A percentile compares a stretch with the other conserved stretches of the same genome.
These are phyloP conservation scores for Erythrophleum fordii DNA, from an alignment of 306 rosid genomes.

Conservation along the genomic window DNA sequence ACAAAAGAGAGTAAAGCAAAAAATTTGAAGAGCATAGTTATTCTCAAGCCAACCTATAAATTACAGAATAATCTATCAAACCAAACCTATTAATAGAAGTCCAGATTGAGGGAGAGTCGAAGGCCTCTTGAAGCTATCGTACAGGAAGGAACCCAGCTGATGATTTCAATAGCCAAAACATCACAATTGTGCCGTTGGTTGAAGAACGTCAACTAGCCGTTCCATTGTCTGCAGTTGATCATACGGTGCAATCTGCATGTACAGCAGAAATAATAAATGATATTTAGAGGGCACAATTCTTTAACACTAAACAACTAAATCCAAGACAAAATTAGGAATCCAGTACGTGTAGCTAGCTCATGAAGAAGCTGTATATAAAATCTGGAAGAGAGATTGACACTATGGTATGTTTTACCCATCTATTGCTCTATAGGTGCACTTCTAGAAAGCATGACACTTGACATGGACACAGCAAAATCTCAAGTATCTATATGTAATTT, in stretches of 20 bases:
- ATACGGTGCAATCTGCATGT: conserved; percentile 87
- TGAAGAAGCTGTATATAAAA: not conserved
- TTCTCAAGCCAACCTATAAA: conserved; percentile 20
- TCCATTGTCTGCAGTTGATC: conserved; percentile 92
- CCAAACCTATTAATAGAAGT: not conserved
- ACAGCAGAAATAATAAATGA: conserved; percentile 18
- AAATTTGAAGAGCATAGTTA: conserved; percentile 2
- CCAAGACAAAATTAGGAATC: not conserved
- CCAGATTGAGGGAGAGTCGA: conserved; percentile 16
- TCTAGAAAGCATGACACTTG: not conserved
- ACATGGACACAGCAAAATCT: not conserved
- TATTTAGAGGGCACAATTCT: not conserved
- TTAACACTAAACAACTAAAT: not conserved
- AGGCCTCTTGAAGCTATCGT: conserved; percentile 25
- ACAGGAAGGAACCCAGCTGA: conserved; percentile 18
- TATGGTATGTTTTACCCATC: not conserved
- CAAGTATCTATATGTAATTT: not conserved
- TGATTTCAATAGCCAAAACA: conserved; percentile 29
- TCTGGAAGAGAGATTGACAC: not conserved
- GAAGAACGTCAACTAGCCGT: conserved; percentile 69
- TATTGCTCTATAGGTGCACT: not conserved
- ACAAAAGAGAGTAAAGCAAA: conserved; percentile 21
- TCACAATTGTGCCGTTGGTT: conserved; percentile 55
- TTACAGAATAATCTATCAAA: conserved; percentile 30
- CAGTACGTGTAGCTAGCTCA: not conserved